These are phyloP conservation scores for Monilinia polystroma DNA, from an alignment of 2,329 filamentous ascomycete genomes.

Conservation along the genomic window DNA sequence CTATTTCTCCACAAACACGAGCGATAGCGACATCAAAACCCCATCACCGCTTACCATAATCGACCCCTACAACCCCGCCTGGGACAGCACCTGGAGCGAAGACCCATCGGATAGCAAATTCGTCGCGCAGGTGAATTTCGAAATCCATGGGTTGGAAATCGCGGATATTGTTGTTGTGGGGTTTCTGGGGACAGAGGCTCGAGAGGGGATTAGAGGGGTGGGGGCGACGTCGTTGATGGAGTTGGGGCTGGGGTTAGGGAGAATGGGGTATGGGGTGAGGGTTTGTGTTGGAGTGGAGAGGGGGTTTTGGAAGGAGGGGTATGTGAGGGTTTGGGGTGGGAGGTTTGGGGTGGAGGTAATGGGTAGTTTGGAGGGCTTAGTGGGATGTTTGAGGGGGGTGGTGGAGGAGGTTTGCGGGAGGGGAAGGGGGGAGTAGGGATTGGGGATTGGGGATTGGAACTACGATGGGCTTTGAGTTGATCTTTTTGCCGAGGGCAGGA, in stretches of 20 bases:
- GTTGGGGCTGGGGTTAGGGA: constrained; percentile 51
- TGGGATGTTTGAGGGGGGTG: constrained; percentile 51
- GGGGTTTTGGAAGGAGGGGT: constrained; percentile 58
- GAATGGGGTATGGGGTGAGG: constrained; percentile 66
- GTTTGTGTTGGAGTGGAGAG: constrained; percentile 69
- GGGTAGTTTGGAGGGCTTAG: constrained; percentile 45
- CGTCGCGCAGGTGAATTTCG: constrained; percentile 58
- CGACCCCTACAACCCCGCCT: constrained; percentile 57
- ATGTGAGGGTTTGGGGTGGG: constrained; percentile 58
- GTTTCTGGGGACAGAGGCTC: constrained; percentile 61
- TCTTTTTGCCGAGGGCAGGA: too few relatives aligned
- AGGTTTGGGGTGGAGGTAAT: constrained; percentile 46
- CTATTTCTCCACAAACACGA: constrained; percentile 93
- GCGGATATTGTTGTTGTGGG: constrained; percentile 60
- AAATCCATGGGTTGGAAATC: constrained; percentile 54
- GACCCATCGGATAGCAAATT: constrained; percentile 50
- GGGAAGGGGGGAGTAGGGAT: too few relatives aligned
- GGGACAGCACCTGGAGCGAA: constrained; percentile 55
- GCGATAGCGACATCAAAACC: constrained; percentile 44
- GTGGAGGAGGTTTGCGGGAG: constrained; percentile 49
- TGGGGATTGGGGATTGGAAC: too few relatives aligned
- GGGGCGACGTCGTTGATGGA: constrained; percentile 45
- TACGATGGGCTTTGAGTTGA: too few relatives aligned
- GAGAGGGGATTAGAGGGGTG: constrained; percentile 73
- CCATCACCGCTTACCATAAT: constrained; percentile 48